Evolutionary conservation across 2,329 filamentous ascomycete species (phyloP), one percentile per base, ranked within the genome.

Genomic region (Piedraia hortae): DNA sequence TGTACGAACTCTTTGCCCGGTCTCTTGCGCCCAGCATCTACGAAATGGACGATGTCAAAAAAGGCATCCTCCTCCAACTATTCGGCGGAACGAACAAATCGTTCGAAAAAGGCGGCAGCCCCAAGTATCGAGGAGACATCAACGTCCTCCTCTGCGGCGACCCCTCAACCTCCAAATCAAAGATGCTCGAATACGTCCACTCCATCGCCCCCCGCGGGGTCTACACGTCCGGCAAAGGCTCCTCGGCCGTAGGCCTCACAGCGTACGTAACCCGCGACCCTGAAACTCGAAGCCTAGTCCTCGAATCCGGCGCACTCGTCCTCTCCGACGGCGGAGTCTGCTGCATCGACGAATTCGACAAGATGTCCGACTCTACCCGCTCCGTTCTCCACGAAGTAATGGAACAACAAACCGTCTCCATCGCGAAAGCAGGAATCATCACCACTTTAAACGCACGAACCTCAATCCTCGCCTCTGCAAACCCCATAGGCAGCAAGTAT

Each of bases 31-130:
- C 85, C 8, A 91, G 80, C 27, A 71, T 97, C 38, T 91, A 88
- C 50, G 85, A 97, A 47, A 73, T 89, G 67, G 85, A 97, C 34
- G 85, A 97, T 38, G 78, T 93, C 21, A 97, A 97, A 56, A 97
- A 97, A 50, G 85, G 85, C 6, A 91, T 97, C 29, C 55, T 97
- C 6, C 64, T 97, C 3, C 85, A 97, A 40, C 62, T 97, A 18
- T 97, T 97, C 42, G 82, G 85, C 16, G 85, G 85, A 25, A 90
- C 85, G 15, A 97, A 97, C 54, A 97, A 97, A 51, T 75, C 74
- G 1, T 97, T 97, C 45, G 64, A 89, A 27, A 93, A 91, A 47
- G 85, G 85, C 25, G 85, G 80, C 26, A 90, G 74, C 39, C 85
- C 85, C 4, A 80, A 72, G 36, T 97, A 97, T 45, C 65, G 85